These are phyloP conservation scores for Zelonia costaricensis DNA, from an alignment of 208 protist genomes.

Conservation along the genomic window DNA sequence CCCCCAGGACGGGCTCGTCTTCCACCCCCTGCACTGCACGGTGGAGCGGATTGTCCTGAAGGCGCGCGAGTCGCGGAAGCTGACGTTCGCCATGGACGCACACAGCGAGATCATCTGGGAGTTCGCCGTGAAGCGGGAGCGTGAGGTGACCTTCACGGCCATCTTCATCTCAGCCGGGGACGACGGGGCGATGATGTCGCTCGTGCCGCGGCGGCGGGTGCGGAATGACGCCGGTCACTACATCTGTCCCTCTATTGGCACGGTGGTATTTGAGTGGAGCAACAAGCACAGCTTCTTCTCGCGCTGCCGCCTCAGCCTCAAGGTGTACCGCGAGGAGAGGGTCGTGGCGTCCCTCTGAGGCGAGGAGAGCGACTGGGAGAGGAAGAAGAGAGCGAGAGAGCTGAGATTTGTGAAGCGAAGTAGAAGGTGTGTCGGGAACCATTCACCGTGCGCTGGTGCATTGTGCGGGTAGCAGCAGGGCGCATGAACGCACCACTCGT, in stretches of 20 bases:
- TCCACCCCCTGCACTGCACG: slow-evolving; percentile 16
- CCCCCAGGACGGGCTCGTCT: neutral
- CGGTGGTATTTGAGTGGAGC: slow-evolving; percentile 63
- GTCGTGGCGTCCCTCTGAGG: neutral
- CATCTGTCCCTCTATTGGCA: slow-evolving; percentile 35
- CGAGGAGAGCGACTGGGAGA: no score
- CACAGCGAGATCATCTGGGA: slow-evolving; percentile 67
- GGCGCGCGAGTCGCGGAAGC: slow-evolving; percentile 25
- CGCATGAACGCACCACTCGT: neutral
- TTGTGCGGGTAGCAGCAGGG: no score
- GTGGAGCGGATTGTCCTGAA: slow-evolving; percentile 28
- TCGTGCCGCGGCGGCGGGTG: slow-evolving; percentile 22
- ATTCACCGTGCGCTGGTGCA: no score
- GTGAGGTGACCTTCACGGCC: slow-evolving; percentile 44
- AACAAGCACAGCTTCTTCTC: slow-evolving; percentile 36
- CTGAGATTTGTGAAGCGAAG: no score
- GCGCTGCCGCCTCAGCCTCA: slow-evolving; percentile 30
- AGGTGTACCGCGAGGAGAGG: slow-evolving; percentile 35
- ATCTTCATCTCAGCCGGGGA: slow-evolving; percentile 39
- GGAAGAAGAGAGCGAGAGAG: no score
- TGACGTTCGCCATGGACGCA: slow-evolving; percentile 35
- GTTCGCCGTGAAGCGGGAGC: slow-evolving; percentile 40
- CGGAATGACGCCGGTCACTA: slow-evolving; percentile 59
- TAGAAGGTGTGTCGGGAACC: no score
- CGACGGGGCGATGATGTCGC: slow-evolving; percentile 32